Evolutionary conservation across 805 yeast species (phyloP).

Genomic region (Hanseniaspora vineae): DNA sequence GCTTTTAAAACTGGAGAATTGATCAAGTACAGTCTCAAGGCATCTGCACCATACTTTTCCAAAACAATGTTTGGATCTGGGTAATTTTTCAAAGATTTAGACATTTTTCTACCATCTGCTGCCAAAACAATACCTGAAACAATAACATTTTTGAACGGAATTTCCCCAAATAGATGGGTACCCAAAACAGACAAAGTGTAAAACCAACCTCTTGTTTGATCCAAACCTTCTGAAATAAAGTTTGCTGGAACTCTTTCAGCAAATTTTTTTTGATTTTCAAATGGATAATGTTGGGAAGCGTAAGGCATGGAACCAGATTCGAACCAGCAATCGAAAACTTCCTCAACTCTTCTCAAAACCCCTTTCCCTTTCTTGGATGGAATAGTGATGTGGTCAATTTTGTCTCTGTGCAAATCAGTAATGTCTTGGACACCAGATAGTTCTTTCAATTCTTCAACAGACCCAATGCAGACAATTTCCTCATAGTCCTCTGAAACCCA

Average conservation of each 20-base stretch:
- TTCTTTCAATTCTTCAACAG: conserved; percentile 73
- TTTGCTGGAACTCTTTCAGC: conserved; percentile 81
- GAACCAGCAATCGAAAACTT: conserved; percentile 99
- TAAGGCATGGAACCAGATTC: conserved; percentile 99
- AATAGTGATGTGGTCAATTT: conserved; percentile 80
- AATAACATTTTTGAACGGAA: conserved; percentile 91
- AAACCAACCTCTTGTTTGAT: conserved; percentile 99
- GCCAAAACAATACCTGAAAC: conserved; percentile 96
- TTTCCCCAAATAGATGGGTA: conserved; percentile 81
- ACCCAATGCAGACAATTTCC: conserved; percentile 89
- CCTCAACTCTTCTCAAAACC: conserved; percentile 76
- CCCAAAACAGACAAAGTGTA: conserved; percentile 93
- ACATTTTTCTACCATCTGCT: conserved; percentile 98
- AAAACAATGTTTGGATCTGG: conserved; percentile 85
- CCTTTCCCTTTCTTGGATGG: conserved; percentile 90
- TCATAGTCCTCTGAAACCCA: conserved; percentile 93
- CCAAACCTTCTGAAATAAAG: conserved; percentile 96
- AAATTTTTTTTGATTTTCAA: conserved; percentile 68
- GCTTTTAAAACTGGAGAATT: conserved; percentile 97
- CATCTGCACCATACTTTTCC: conserved; percentile 93
- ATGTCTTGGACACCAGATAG: conserved; percentile 73
- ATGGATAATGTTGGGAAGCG: conserved; percentile 94
- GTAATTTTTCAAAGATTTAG: conserved; percentile 92
- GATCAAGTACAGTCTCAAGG: conserved; percentile 86
- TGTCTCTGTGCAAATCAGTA: conserved; percentile 88